Evolutionary conservation across 352 stramenopile genomes (phyloP).

Genomic region (Pythium dissimile): DNA sequence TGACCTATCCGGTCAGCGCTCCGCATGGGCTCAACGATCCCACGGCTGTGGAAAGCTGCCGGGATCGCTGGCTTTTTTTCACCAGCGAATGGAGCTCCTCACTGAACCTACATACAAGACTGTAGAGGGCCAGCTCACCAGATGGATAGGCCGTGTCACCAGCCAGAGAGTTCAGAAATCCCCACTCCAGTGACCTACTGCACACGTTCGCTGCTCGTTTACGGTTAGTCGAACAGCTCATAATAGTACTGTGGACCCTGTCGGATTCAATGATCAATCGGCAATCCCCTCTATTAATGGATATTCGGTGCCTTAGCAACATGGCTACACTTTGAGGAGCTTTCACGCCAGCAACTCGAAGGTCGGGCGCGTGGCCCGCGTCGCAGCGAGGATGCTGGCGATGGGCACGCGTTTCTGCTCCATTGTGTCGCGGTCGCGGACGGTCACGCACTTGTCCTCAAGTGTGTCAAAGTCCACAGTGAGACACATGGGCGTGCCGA

Average conservation of each 20-base stretch:
- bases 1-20: conserved; percentile 6
- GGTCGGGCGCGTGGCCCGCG: conserved; percentile 28
- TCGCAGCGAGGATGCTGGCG: conserved; percentile 77
- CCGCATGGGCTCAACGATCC: not conserved
- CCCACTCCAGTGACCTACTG: no score
- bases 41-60: no score
- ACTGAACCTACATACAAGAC: not conserved
- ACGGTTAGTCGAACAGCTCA: not conserved
- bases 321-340: conserved; percentile 16
- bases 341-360: conserved; percentile 31
- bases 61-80: not conserved
- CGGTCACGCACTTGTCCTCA: conserved; percentile 94
- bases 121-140: not conserved
- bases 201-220: not conserved
- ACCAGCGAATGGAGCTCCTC: not conserved
- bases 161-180: not conserved
- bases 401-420: conserved; percentile 94
- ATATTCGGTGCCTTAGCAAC: not conserved
- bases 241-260: not conserved
- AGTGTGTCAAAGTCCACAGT: conserved; percentile 98
- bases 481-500: conserved; percentile 96
- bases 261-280: not conserved
- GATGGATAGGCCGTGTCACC: not conserved
- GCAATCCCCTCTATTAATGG: conserved; percentile 11
- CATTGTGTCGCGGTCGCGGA: conserved; percentile 95